Evolutionary conservation across 495 filamentous ascomycete species (phyloP), one percentile per base, ranked within the genome.

Genomic region (Cercophora scortea): DNA sequence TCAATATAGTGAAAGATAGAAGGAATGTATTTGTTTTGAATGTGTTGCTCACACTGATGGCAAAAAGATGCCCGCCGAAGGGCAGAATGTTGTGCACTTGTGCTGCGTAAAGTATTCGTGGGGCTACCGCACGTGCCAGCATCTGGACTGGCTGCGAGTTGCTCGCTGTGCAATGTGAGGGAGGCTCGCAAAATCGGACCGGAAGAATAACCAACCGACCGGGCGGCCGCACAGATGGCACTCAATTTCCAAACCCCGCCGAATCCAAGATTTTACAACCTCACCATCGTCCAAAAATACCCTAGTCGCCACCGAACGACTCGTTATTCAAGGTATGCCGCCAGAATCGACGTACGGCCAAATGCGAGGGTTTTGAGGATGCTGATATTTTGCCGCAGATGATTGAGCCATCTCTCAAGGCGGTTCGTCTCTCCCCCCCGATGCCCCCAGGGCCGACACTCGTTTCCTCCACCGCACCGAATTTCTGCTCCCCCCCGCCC

Each of bases 341-440:
- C n/a, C 9, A 3, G 42, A 40, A 40, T 40, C 38, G n/a, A 40
- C n/a, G n/a, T 15, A 40, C 11, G 38, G 38, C 38, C 10, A 40
- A 40, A 40, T 40, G 8, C 8, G 10, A 11, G 38, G 10, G 38
- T 40, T 15, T 40, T 41, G 38, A 41, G 12, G 38, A 12, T 41
- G 38, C 4, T 41, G 11, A 19, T 8, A 16, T 44, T 19, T 44
- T 25, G 25, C 25, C 5, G 42, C 43, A 45, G 43, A 91, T 98
- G 79, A 98, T 98, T 69, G 93, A 98, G 81, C 93, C 93, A 65
- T 95, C 90, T 63, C 83, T 98, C 65, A 98, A 98, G 84, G 94
- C 90, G 54, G 43, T 45, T 32, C 43, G 43, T 45, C n/a, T 45
- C 19, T 10, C 43, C 43, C 17, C 43, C 43, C 17, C 43, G 8